A percentile compares a stretch with the other conserved stretches of the same genome.
Evolutionary conservation across 495 filamentous ascomycete genomes (phyloP).

Genomic region (Elaphomyces granulatus): DNA sequence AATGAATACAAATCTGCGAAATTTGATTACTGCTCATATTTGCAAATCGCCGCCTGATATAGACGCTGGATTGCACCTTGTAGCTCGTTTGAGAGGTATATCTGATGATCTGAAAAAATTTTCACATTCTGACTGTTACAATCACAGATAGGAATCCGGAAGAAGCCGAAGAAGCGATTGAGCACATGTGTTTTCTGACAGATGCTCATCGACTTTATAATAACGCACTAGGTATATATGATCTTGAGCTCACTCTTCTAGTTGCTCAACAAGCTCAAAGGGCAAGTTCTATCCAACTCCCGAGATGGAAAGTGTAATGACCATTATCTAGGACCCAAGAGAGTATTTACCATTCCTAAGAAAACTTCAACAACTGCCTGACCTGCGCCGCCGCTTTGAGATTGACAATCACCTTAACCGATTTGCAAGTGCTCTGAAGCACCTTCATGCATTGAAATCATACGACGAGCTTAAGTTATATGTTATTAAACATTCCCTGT

Average conservation of each 20-base stretch:
- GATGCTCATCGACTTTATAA: conserved; percentile 92
- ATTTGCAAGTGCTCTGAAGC: conserved; percentile 56
- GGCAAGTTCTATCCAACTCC: conserved; percentile 17
- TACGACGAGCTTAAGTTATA: conserved; percentile 70
- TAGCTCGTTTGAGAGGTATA: conserved; percentile 54
- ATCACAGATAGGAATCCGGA: conserved; percentile 40
- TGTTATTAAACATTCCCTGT: conserved; percentile 62
- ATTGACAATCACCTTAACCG: conserved; percentile 81
- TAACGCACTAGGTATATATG: conserved; percentile 75
- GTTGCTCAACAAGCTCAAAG: conserved; percentile 94
- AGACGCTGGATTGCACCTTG: conserved; percentile 66
- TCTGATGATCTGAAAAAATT: background rate
- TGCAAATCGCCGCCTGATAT: conserved; percentile 87
- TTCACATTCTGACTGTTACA: conserved; percentile 9
- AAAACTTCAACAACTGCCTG: conserved; percentile 57
- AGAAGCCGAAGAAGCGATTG: conserved; percentile 69
- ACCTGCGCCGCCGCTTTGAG: conserved; percentile 54
- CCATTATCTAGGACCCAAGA: conserved; percentile 49
- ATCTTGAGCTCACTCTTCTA: conserved; percentile 75
- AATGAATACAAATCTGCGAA: conserved; percentile 63
- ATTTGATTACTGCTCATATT: conserved; percentile 85
- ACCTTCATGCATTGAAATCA: conserved; percentile 50
- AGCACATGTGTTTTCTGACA: conserved; percentile 92
- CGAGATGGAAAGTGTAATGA: background rate
- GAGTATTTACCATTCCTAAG: conserved; percentile 95